Base-by-base conservation (phyloP, 306 rosid species). In the Sicyos edulis region DNA sequence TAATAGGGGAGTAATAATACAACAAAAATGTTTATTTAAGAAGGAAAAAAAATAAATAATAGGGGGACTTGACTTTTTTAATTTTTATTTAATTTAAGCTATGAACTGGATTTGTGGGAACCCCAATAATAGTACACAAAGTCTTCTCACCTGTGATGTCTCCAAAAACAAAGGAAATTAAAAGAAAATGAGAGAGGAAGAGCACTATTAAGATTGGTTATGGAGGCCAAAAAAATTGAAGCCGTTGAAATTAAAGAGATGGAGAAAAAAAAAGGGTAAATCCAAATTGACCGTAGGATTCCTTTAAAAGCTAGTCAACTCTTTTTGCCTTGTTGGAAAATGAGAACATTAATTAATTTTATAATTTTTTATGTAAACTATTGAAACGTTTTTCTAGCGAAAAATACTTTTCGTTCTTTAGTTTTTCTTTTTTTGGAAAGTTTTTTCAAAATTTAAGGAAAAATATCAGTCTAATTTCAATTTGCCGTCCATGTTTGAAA, bases 211-310 rank as follows among this genome's bases (percentile, higher is more conserved):
- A 51, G 32, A 67, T 13, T 45, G 20, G 6, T 61, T 24, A 21
- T 49, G 57, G 20, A 49, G 15, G 58, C 6, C 5, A 69, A 24
- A 52, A 22, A 70, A 70, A 50, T 50, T 0, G 11, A 16, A 63
- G 70, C 3, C 50, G n/a, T 14, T 32, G 70, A 40, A 34, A 63
- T 17, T 19, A 19, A 17, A 50, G 13, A 70, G 49, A 52, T 10
- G 10, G 61, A 52, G 50, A 24, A 29, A 51, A 6, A 6, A 50
- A n/a, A 13, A 4, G 13, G 54, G 37, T 51, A 50, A 71, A 53
- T 17, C 54, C 54, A 55, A 37, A 16, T 42, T 73, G 76, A 58
- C 76, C 64, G 76, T 73, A 44, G 76, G 76, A 44, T 73, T 73
- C 47, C 68, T 2, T 73, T 45, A 57, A 73, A 57, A 44, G 76